phyloP scores from a whole-genome alignment of 192 early-diverging fungal genomes.

The Coemansia sp. region DNA sequence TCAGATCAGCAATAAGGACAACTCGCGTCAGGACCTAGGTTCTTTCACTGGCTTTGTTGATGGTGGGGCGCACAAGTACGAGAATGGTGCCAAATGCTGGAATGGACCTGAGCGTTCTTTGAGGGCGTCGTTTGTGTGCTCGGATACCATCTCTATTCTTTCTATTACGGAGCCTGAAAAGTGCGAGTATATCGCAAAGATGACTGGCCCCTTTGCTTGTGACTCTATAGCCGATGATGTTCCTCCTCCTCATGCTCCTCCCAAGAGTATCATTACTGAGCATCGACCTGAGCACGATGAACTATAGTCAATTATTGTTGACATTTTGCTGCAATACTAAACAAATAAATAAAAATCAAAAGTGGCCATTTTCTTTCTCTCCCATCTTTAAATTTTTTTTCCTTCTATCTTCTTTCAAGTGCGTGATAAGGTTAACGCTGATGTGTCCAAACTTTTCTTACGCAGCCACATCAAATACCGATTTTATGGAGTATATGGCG shows the following conservation, averaged over 20 bases:
- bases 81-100: conserved; percentile 87
- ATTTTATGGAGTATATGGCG: no score
- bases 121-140: conserved; percentile 77
- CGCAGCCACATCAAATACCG: no score
- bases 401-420: no score
- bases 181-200: conserved; percentile 86
- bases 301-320: not conserved
- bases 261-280: not conserved
- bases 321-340: not conserved
- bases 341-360: not conserved
- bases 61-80: conserved; percentile 62
- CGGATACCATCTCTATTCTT: conserved; percentile 65
- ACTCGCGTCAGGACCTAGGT: conserved; percentile 62
- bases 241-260: no score
- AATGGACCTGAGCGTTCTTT: conserved; percentile 89
- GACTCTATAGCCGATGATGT: not conserved
- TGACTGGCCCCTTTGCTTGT: conserved; percentile 86
- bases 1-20: conserved; percentile 73
- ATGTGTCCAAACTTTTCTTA: no score
- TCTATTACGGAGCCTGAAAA: conserved; percentile 87
- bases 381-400: no score
- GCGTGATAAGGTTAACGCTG: no score
- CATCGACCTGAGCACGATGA: conserved; percentile 11
- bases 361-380: no score
- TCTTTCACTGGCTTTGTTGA: conserved; percentile 59